Evolutionary conservation across 768 basidiomycete species (phyloP).

Genomic region (Fistulinella prunicolor): DNA sequence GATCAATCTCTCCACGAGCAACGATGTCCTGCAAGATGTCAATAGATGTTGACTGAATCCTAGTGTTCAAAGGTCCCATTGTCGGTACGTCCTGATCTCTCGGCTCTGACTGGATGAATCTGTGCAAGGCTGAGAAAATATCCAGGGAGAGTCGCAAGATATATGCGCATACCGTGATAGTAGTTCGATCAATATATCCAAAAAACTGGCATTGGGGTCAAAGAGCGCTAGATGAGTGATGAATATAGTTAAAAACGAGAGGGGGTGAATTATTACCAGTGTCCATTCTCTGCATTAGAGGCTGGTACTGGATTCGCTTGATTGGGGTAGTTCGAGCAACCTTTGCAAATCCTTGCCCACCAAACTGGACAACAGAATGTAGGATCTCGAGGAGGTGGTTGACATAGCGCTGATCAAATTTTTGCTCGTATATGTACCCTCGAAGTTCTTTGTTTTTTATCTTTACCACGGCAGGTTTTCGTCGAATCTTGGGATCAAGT

Average conservation of each 20-base stretch:
- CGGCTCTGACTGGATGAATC: constrained; percentile 80
- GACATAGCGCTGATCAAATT: constrained; percentile 74
- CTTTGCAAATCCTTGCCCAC: constrained; percentile 85
- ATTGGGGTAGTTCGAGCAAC: constrained; percentile 63
- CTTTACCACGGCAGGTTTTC: constrained; percentile 46
- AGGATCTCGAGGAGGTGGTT: constrained; percentile 76
- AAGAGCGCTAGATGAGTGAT: constrained; percentile 26
- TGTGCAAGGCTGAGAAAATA: constrained; percentile 28
- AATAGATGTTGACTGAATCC: constrained; percentile 70
- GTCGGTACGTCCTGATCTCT: constrained; percentile 40
- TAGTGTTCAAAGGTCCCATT: constrained; percentile 60
- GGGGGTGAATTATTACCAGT: constrained; percentile 40
- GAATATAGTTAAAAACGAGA: constrained; percentile 3
- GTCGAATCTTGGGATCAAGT: constrained; percentile 63
- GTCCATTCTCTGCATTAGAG: constrained; percentile 59
- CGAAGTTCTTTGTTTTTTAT: constrained; percentile 66
- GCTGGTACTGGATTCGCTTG: constrained; percentile 61
- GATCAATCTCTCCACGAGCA: constrained; percentile 76
- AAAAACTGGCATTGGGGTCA: constrained; percentile 61
- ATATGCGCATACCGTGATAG: constrained; percentile 68
- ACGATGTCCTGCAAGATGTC: constrained; percentile 83
- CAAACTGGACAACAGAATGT: constrained; percentile 76
- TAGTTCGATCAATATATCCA: constrained; percentile 73
- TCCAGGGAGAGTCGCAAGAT: not conserved
- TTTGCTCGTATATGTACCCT: constrained; percentile 63